Evolutionary conservation across 164 flowering plant species (phyloP), one percentile per base, ranked within the genome.

Genomic region (Kingdonia uniflora): DNA sequence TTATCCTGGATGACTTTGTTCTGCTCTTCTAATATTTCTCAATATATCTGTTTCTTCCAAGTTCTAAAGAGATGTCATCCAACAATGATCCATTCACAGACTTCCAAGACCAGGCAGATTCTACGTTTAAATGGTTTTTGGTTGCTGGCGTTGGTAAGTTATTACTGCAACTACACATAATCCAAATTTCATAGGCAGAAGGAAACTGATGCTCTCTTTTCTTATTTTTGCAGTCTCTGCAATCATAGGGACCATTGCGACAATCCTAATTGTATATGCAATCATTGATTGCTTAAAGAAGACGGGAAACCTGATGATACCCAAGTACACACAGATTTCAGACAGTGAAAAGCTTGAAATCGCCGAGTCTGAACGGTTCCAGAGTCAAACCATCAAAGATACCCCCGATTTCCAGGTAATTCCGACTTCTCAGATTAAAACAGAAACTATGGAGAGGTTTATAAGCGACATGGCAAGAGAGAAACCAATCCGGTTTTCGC

Each of bases 281-380:
- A 54, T 61, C 21, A 61, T 61, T 48, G 54, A 61, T 15, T 61
- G 65, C 65, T 48, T 61, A 19, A 46, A 29, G 25, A 61, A 61
- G 48, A 54, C 65, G 40, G 65, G 65, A 47, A 54, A 5, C 25
- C 26, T n/a, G n/a, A n/a, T 58, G 15, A 61, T 61, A 53, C 65
- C 65, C 39, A 14, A 15, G 0, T 61, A 61, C 14, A 23, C 65
- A 26, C 53, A 49, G 15, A 17, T 61, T 16, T 29, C 52, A 29
- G 46, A 29, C 51, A 25, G 17, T 16, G 54, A 39, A 1, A 8
- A n/a, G n/a, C n/a, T n/a, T n/a, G n/a, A n/a, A n/a, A n/a, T n/a
- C n/a, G n/a, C n/a, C n/a, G n/a, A 11, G 35, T 4, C 35, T 25
- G 2, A 29, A 3, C 4, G 8, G 8, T 4, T 29, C 35, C 6